Base-by-base conservation (phyloP, 1,139 yeast genomes). In the Taphrina pruni region DNA sequence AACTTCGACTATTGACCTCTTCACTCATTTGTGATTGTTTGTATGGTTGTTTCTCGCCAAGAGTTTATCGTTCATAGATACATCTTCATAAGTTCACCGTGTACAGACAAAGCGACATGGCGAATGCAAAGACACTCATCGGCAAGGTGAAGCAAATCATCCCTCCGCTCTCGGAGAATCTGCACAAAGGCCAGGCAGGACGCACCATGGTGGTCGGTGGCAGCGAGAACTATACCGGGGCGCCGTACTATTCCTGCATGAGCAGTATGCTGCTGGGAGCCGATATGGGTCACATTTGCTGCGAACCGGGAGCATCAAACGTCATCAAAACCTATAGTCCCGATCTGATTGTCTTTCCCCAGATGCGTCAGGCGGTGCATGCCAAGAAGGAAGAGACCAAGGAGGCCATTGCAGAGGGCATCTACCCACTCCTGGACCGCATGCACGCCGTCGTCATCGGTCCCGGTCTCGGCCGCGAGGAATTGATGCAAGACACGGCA, bases 321-420 rank as follows among this genome's bases (percentile, higher is more conserved):
- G 88, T 90, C 11, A 92, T 94, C 76, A 94, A 94, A 78, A 79
- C 88, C 57, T 94, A 94, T 78, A 86, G 96, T 8, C 98, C 99
- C 0, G 94, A 94, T 76, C 80, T 94, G 67, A 94, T 94, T 97
- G 96, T 94, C 1, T 98, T 94, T 79, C 99, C 99, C 0, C 91
- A 90, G 76, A 78, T 94, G 74, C 79, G 78, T 35, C 83, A 81
- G 60, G 26, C 77, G 21, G 64, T 32, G 7, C 60, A 58, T 21
- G 56, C 66, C 2, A 43, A 48, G 39, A 52, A 58, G 26, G 54
- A 56, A 7, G 68, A 60, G 46, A 48, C 46, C 21, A 41, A 55
- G 39, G 70, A 73, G n/a, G 77, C 79, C 46, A 81, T 89, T 5
- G 74, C 90, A 75, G 87, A 87, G 41, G 86, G 86, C 75, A 84